These are phyloP conservation scores for Neopestalotiopsis sp. DNA, from an alignment of 2,329 filamentous ascomycete genomes.

Conservation along the genomic window DNA sequence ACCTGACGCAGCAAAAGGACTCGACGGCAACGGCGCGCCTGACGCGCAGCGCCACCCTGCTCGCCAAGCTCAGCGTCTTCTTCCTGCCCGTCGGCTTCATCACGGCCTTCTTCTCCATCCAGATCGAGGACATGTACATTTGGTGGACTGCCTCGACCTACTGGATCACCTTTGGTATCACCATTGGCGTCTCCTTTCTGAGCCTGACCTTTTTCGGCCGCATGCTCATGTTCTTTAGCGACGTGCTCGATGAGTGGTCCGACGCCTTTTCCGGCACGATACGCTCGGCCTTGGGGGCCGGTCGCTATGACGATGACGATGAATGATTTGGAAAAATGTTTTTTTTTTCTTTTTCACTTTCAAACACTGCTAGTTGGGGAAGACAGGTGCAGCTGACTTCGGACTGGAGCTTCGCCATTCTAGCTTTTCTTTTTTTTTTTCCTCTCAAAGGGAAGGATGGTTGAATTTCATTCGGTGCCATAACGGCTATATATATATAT, in stretches of 20 bases:
- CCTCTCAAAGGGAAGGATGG: no score
- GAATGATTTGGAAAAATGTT: background rate
- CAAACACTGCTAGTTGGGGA: background rate
- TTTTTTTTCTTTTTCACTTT: background rate
- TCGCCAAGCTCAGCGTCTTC: constrained; percentile 76
- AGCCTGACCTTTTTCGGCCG: constrained; percentile 59
- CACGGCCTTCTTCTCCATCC: constrained; percentile 75
- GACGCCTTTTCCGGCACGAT: constrained; percentile 27
- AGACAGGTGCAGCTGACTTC: background rate
- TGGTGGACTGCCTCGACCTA: constrained; percentile 68
- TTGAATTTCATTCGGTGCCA: no score
- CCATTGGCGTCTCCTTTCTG: constrained; percentile 63
- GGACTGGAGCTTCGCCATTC: no score
- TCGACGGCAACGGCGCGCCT: constrained; percentile 74
- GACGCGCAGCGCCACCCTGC: constrained; percentile 72
- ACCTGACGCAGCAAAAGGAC: constrained; percentile 77
- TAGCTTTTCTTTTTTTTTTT: no score
- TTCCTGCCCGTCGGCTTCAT: constrained; percentile 78
- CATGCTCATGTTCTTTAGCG: constrained; percentile 50
- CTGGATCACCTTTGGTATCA: constrained; percentile 70
- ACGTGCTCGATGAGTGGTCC: constrained; percentile 45
- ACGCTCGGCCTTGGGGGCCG: background rate
- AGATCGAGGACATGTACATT: constrained; percentile 60
- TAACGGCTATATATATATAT: no score
- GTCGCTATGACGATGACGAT: background rate